Percentiles rank a stretch among this genome's conserved stretches.
Evolutionary conservation across 2,329 filamentous ascomycete genomes (phyloP).

Genomic region (Sporothrix pallida): DNA sequence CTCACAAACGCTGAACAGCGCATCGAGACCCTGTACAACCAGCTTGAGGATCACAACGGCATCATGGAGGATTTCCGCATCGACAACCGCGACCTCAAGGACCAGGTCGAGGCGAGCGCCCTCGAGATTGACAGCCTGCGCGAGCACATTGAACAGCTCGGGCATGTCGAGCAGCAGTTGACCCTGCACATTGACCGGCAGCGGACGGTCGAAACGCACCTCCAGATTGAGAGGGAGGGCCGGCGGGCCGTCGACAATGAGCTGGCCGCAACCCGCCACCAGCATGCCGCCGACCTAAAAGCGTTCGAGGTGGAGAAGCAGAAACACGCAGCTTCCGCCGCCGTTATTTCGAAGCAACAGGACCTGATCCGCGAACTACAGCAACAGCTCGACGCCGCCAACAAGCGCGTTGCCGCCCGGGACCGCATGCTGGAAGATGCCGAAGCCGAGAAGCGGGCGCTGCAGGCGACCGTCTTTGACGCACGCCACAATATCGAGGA

Average conservation of each 20-base stretch:
- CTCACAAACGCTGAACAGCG: slow-evolving; percentile 12
- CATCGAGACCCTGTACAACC: not conserved
- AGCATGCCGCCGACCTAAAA: not conserved
- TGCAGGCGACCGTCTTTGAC: slow-evolving; percentile 14
- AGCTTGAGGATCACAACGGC: not conserved
- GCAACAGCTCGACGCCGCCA: slow-evolving; percentile 1
- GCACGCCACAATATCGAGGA: slow-evolving; percentile 22
- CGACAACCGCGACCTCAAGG: slow-evolving; percentile 7
- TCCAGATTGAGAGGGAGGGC: not conserved
- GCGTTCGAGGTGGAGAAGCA: not conserved
- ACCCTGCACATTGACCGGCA: not conserved
- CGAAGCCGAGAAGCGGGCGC: slow-evolving; percentile 10
- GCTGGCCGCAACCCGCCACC: not conserved
- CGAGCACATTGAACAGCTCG: not conserved
- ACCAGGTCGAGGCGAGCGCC: not conserved
- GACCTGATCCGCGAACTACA: not conserved
- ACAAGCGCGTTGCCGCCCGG: not conserved
- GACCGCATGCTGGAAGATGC: slow-evolving; percentile 11
- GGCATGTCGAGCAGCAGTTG: not conserved
- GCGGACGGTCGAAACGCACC: not conserved
- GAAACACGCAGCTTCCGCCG: not conserved
- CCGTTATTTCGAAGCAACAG: not conserved
- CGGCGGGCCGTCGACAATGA: not conserved
- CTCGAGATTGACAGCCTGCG: not conserved
- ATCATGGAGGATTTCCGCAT: slow-evolving; percentile 4